Evolutionary conservation across 106 monocot genomes (phyloP), one percentile per base, ranked within the genome.

Genomic region (Amphibolis antarctica): DNA sequence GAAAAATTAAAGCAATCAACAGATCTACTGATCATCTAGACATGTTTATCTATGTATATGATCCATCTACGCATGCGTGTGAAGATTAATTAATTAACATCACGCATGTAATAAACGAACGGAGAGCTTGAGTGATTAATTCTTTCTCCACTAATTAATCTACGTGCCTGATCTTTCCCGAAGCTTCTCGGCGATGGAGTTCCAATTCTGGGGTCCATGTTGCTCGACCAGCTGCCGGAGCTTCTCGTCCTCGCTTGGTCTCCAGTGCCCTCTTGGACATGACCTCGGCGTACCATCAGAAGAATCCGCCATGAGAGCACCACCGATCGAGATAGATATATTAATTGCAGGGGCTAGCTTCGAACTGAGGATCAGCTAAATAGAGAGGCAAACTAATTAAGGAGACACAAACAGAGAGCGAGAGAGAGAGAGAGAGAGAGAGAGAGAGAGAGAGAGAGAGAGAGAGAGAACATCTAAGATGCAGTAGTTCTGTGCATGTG

Each of bases 201-300:
- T 92, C 92, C 92, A 92, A 67, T 87, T 92, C 70, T 86, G 86
- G 7, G 92, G 81, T 22, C 92, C 92, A 45, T 84, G 82, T 75
- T 86, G 28, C 46, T 83, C 74, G 6, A 92, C 92, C 14, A 92
- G 84, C 72, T 82, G 71, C 73, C 74, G 62, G 45, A 92, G 72
- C 64, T 77, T 92, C 75, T 86, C 83, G 47, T 92, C 92, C 57
- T 92, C 92, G 14, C 77, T 66, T 27, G 92, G 92, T 63, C 86
- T 60, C 92, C 92, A 92, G 75, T 92, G 92, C 17, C 86, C 92
- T 44, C 86, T 61, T 0, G 80, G 69, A 64, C 85, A 85, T 42
- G 42, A 3, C 28, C 57, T 60, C n/a, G n/a, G n/a, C 11, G 43
- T 43, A 12, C 43, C 60, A 4, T 42, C 60, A 9, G 60, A 60